Evolutionary conservation across 768 basidiomycete species (phyloP).

Genomic region (Ramaria rubella): DNA sequence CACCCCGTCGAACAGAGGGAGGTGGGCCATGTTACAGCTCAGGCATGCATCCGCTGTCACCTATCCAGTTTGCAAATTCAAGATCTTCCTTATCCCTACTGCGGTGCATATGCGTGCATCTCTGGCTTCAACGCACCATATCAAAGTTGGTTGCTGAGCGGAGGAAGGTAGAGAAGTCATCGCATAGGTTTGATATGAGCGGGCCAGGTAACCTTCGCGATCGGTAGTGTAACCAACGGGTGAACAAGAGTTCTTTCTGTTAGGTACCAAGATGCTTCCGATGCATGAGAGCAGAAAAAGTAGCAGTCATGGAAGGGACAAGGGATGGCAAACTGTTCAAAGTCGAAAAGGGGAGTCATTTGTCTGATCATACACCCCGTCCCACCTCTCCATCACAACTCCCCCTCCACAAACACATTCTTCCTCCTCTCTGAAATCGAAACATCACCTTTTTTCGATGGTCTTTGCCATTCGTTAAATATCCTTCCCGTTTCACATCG

Average conservation of each 20-base stretch:
- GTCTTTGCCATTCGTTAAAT: background rate
- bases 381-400: background rate
- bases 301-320: background rate
- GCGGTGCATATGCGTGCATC: too few relatives aligned
- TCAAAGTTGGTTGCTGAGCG: too few relatives aligned
- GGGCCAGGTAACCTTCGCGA: background rate
- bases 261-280: background rate
- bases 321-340: background rate
- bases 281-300: background rate
- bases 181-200: background rate
- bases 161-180: too few relatives aligned
- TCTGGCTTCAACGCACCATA: too few relatives aligned
- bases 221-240: background rate
- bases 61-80: too few relatives aligned
- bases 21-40: too few relatives aligned
- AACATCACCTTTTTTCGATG: background rate
- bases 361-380: background rate
- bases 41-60: too few relatives aligned
- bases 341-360: background rate
- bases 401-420: background rate
- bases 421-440: background rate
- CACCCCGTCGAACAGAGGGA: too few relatives aligned
- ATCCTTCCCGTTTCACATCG: background rate
- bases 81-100: too few relatives aligned
- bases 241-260: background rate